Evolutionary conservation across 495 filamentous ascomycete genomes (phyloP), one percentile per base, ranked within the genome.

Genomic region (Penicillium odoratum): DNA sequence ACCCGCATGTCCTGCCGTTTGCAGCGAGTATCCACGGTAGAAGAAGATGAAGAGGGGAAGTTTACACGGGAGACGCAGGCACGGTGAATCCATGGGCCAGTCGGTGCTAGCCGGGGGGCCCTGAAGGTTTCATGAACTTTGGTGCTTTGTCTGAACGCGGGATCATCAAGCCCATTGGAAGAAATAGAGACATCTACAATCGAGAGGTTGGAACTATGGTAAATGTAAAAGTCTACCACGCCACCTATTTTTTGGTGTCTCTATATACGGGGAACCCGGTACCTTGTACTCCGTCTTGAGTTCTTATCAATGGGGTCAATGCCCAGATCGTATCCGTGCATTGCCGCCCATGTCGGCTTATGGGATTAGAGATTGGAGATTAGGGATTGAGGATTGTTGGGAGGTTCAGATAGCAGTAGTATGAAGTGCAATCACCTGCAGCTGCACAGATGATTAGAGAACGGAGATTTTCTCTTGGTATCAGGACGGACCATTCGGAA

Each of bases 401-500:
- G 43, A 47, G n/a, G 21, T 44, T 15, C 21, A 44, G 28, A 43
- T 34, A 40, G 38, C 15, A 40, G 6, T 21, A 47, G 21, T 28
- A 45, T 26, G 34, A 38, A 7, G 8, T 33, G 30, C 21, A 21
- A 21, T 33, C 31, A 40, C 38, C 38, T 16, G 38, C 38, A 36
- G 33, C 13, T 4, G 33, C 10, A 11, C 33, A 36, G 33, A 11
- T 36, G 33, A 36, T 36, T 21, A 21, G 21, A 21, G 21, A 34
- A 36, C 18, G 53, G 56, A 61, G 54, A 58, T 52, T 58, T 58
- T 53, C 28, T 46, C 34, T 34, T 26, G 28, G 49, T 53, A 52
- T 61, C 55, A 46, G 38, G 52, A 48, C 63, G 63, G 63, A 67
- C 56, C 56, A 60, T 63, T 66, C 62, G 62, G 62, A 61, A 65